phyloP scores from a whole-genome alignment of 495 filamentous ascomycete species.

The Penicillium diatomitis region DNA sequence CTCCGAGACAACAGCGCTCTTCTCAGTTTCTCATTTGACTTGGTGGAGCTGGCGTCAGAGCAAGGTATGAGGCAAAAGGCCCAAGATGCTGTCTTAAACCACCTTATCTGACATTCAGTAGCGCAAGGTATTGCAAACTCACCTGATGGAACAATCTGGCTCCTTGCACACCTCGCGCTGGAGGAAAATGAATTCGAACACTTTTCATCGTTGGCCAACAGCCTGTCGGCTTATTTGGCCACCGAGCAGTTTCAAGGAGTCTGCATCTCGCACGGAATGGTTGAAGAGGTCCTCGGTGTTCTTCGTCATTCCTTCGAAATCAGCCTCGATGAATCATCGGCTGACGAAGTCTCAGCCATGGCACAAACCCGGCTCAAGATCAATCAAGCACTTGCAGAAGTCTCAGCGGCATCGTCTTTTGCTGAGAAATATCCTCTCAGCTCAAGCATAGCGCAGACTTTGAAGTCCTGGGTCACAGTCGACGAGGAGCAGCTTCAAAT shows the following conservation, averaged over 20 bases:
- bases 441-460: constrained; percentile 37
- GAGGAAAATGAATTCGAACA: constrained; percentile 18
- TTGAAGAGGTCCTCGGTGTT: constrained; percentile 23
- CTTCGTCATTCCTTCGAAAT: constrained; percentile 24
- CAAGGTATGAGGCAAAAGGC: constrained; percentile 23
- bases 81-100: not conserved
- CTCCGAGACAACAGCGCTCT: constrained; percentile 23
- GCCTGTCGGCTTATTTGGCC: constrained; percentile 26
- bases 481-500: constrained; percentile 52
- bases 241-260: constrained; percentile 32
- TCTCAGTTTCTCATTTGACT: constrained; percentile 31
- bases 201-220: constrained; percentile 26
- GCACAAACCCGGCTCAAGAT: constrained; percentile 45
- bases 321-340: constrained; percentile 17
- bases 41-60: constrained; percentile 31
- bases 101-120: constrained; percentile 7
- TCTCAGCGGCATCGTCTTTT: constrained; percentile 52
- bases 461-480: constrained; percentile 46
- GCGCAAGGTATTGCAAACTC: constrained; percentile 29
- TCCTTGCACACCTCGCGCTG: constrained; percentile 27
- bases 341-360: constrained; percentile 43
- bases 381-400: constrained; percentile 51
- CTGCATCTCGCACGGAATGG: constrained; percentile 28
- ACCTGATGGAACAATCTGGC: constrained; percentile 31
- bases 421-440: constrained; percentile 39